A percentile compares a stretch with the other conserved stretches of the same genome.
phyloP scores from a whole-genome alignment of 2,329 filamentous ascomycete genomes.

The Delphinella strobiligena region DNA sequence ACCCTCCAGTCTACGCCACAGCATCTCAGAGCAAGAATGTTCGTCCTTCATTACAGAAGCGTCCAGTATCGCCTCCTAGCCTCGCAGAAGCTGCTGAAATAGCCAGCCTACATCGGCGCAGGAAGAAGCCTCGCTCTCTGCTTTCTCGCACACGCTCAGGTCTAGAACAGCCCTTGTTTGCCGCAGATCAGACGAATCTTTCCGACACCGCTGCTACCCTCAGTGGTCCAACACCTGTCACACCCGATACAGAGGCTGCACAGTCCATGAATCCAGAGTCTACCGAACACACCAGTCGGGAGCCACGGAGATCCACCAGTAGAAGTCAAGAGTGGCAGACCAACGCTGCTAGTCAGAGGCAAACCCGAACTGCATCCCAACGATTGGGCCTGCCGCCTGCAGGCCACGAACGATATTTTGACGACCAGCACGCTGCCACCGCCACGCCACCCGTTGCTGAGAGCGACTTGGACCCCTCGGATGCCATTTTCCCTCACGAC shows the following conservation, averaged over 20 bases:
- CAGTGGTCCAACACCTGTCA: constrained; percentile 16
- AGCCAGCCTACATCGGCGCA: constrained; percentile 36
- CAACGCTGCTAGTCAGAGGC: background rate
- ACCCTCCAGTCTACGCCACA: background rate
- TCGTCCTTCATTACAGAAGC: background rate
- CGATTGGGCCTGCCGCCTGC: background rate
- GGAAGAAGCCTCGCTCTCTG: constrained; percentile 34
- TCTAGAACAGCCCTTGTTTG: constrained; percentile 1
- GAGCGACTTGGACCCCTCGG: constrained; percentile 51
- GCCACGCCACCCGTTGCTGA: constrained; percentile 68
- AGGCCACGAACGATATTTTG: background rate
- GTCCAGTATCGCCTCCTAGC: constrained; percentile 25
- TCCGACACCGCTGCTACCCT: background rate
- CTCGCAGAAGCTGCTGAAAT: constrained; percentile 42
- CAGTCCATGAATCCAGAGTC: background rate
- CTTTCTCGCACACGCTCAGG: constrained; percentile 17
- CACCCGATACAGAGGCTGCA: constrained; percentile 20
- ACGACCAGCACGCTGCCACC: constrained; percentile 19
- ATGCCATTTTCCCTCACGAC: constrained; percentile 8
- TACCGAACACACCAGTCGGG: background rate
- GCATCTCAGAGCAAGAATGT: background rate
- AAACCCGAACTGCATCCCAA: background rate
- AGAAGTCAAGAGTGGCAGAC: constrained; percentile 6
- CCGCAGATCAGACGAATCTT: background rate
- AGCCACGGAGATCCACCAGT: background rate